Evolutionary conservation across 2,329 filamentous ascomycete genomes (phyloP), one percentile per base, ranked within the genome.

Genomic region (Didymella lethalis): DNA sequence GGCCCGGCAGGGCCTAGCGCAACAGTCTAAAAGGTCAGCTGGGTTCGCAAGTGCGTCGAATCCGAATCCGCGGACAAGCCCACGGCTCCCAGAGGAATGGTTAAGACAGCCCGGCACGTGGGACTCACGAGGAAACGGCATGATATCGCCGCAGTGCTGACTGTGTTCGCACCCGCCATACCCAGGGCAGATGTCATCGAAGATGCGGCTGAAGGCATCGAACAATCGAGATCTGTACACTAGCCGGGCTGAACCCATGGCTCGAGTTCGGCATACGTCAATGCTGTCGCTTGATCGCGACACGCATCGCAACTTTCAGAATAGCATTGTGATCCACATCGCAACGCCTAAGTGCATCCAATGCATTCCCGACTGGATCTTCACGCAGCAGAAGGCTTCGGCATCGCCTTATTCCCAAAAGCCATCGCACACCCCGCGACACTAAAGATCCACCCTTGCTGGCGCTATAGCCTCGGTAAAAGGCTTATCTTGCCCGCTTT

Each of bases 351-450:
- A 36, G 31, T 25, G 25, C 26, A 16, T 32, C 29, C 4, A 7
- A 32, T 26, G 38, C 26, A 25, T 41, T 26, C 32, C 31, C 31
- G 12, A 32, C 12, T 8, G 5, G 5, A 32, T 16, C 12, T 14
- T 14, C 12, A 32, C 8, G 31, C 11, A 32, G 31, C 14, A 14
- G 12, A 16, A 2, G 11, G 26, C 56, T 50, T 51, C 50, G 56
- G 50, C 50, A 54, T 59, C 56, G 50, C 56, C 56, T 50, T 54
- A 34, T 26, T 43, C 46, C 46, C 40, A 29, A n/a, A 59, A 54
- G 56, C 56, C 50, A 50, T 59, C 56, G 56, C 51, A 47, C 56
- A 59, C 56, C 56, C 50, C 56, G 50, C 56, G 47, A 34, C 41
- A 18, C 50, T 51, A 59, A 41, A 11, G 1, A 2, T 8, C 14